Evolutionary conservation across 2,329 filamentous ascomycete species (phyloP).

Genomic region (Aspergillus texensis): DNA sequence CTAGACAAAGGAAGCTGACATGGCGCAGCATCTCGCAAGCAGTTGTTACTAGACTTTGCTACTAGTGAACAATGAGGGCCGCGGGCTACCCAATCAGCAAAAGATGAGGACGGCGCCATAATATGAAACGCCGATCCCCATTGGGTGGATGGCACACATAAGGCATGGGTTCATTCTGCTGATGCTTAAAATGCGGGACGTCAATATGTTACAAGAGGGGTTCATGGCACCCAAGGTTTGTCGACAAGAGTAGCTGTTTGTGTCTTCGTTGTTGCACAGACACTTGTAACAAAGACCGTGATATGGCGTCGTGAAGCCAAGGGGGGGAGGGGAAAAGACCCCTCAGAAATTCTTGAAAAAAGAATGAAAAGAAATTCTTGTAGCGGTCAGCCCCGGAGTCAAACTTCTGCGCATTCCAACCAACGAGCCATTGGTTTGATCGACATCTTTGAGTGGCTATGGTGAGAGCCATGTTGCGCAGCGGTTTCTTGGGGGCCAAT

Average conservation of each 20-base stretch:
- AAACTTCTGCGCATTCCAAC: neutral
- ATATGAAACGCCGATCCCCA: slow-evolving; percentile 9
- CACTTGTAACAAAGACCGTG: neutral
- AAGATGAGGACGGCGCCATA: neutral
- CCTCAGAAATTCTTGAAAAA: neutral
- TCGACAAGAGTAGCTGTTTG: neutral
- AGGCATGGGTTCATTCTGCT: neutral
- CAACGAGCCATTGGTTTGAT: neutral
- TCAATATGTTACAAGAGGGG: neutral
- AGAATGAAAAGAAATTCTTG: neutral
- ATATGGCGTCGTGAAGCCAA: neutral
- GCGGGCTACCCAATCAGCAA: slow-evolving; percentile 9
- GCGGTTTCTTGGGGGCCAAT: slow-evolving; percentile 5
- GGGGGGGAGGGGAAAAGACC: neutral
- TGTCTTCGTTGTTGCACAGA: neutral
- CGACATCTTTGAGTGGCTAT: neutral
- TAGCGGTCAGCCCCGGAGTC: neutral
- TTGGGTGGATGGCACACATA: neutral
- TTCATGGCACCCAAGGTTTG: neutral
- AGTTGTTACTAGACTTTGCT: slow-evolving; percentile 2
- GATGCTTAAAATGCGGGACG: neutral
- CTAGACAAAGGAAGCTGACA: slow-evolving; percentile 19
- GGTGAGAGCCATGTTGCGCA: neutral
- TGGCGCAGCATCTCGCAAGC: slow-evolving; percentile 23
- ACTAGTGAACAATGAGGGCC: slow-evolving; percentile 11